Base-by-base conservation (phyloP, 169 alveolate species). In the Eimeria sp. region DNA sequence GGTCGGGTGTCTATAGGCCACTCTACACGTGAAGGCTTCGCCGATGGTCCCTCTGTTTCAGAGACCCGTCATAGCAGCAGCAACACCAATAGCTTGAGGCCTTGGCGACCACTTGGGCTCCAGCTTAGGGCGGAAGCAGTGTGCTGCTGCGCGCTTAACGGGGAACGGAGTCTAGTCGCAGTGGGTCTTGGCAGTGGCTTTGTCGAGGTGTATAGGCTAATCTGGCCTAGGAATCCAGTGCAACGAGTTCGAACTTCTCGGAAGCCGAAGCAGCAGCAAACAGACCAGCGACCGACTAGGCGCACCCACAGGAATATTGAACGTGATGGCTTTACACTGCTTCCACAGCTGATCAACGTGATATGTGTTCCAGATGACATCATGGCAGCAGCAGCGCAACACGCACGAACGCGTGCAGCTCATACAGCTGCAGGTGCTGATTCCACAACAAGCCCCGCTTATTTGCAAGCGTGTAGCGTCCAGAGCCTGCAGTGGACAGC, bases 111-210 rank as follows among this genome's bases (percentile, higher is more conserved):
- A 11, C 73, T 83, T 25, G 96, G 96, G 34, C 57, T 92, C 25
- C 73, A 51, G 70, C 70, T 92, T 45, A 65, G 96, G 40, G 76
- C 72, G 25, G 43, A 43, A 10, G 70, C 49, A 40, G 96, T 82
- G 58, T 67, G 67, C 34, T 92, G 96, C 75, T 92, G 96, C 75
- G 96, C 96, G 40, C 76, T 92, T 11, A 92, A 30, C 54, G 92
- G 83, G n/a, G 96, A 80, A 30, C 65, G 92, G 27, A 65, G 72
- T 11, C 91, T 78, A 45, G 67, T 92, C 27, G 96, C 96, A 5
- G 86, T 80, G 51, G 96, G 96, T 10, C 92, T 92, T 27, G 65
- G 57, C 18, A 78, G 34, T n/a, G 96, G 96, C 1, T 18, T 6
- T 34, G 86, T 92, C 58, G 96, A 92, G 75, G 27, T 92, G 43